Conservation (phyloP, 75 land plant genomes). For the Pinus taeda region DNA sequence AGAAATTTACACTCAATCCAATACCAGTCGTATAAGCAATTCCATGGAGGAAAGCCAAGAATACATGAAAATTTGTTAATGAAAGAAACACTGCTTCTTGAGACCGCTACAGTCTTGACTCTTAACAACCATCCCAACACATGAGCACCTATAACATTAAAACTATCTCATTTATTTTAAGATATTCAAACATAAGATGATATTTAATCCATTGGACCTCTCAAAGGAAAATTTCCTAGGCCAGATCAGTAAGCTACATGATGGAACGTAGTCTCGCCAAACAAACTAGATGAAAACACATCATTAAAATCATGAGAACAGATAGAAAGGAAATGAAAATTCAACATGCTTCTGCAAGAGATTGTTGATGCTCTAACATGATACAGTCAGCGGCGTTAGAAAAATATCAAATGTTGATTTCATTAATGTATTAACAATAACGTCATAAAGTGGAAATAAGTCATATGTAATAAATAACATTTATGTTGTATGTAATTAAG, state of each 20-base stretch:
- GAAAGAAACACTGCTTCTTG: neutral
- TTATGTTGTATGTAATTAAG: too few relatives aligned
- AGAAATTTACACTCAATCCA: neutral
- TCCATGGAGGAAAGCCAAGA: neutral
- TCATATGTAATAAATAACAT: conserved; percentile 21
- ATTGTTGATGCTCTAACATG: neutral
- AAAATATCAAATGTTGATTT: neutral
- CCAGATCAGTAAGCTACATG: too few relatives aligned
- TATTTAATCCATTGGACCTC: too few relatives aligned
- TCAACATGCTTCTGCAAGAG: neutral
- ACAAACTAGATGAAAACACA: neutral
- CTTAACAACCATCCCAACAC: neutral
- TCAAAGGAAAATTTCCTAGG: too few relatives aligned
- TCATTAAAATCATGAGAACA: neutral
- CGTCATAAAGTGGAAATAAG: too few relatives aligned
- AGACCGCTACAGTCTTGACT: neutral
- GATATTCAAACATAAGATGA: too few relatives aligned
- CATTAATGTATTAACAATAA: too few relatives aligned
- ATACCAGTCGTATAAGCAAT: neutral
- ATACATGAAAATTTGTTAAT: neutral
- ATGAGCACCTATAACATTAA: neutral
- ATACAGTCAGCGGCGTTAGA: neutral
- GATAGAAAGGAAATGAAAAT: neutral
- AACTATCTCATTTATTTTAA: too few relatives aligned
- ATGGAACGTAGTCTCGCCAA: neutral